Evolutionary conservation across 495 filamentous ascomycete species (phyloP).

Genomic region (Penicillium tannophilum): DNA sequence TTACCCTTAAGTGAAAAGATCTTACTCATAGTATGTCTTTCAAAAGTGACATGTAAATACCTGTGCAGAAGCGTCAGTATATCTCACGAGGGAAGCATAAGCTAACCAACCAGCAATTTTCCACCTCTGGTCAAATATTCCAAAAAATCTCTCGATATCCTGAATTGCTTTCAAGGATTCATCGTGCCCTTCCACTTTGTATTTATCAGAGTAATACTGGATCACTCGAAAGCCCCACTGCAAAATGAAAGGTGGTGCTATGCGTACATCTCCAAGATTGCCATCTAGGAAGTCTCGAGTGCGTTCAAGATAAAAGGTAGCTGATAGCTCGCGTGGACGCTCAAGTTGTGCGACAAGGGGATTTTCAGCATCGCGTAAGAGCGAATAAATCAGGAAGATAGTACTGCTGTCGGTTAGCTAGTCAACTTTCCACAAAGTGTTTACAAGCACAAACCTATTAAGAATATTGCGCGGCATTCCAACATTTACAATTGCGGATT

Average conservation of each 20-base stretch:
- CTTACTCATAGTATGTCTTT: neutral
- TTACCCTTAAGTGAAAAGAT: no score
- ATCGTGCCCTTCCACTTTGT: constrained; percentile 14
- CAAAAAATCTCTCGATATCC: constrained; percentile 8
- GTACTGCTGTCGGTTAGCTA: neutral
- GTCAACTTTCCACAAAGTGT: no score
- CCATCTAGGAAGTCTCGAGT: constrained; percentile 10
- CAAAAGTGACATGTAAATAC: neutral
- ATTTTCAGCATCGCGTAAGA: neutral
- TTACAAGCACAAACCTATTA: constrained; percentile 6
- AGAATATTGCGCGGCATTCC: constrained; percentile 16
- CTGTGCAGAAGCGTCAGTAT: neutral
- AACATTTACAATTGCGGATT: constrained; percentile 10
- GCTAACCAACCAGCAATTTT: constrained; percentile 12
- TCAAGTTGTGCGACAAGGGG: constrained; percentile 6
- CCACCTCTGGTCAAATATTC: constrained; percentile 15
- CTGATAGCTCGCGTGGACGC: constrained; percentile 4
- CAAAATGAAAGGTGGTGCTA: constrained; percentile 14
- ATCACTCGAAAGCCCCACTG: constrained; percentile 11
- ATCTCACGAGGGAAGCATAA: neutral
- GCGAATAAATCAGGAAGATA: constrained; percentile 14
- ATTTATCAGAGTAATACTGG: constrained; percentile 13
- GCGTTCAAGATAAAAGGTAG: constrained; percentile 5
- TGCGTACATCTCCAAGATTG: neutral
- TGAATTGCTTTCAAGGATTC: constrained; percentile 12